These are phyloP conservation scores for Mycena kentingensis DNA, from an alignment of 768 basidiomycete species.

Conservation along the genomic window DNA sequence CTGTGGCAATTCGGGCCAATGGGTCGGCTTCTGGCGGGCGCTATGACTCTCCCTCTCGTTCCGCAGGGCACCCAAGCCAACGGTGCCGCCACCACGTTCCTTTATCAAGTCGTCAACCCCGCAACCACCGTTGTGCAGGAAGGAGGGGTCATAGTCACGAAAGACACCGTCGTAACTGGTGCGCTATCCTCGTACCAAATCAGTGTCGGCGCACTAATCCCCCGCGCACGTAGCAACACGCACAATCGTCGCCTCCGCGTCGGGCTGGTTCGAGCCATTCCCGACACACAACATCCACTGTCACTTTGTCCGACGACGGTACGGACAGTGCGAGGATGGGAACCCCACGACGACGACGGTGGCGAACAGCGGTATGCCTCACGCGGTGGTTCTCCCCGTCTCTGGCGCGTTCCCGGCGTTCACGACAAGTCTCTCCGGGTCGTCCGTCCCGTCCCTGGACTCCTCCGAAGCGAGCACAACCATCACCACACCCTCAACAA, in stretches of 20 bases:
- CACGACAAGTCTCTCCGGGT: no score
- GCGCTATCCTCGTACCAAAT: no score
- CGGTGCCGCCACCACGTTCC: slow-evolving; percentile 2
- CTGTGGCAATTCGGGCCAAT: no score
- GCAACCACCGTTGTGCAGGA: background rate
- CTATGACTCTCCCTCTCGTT: no score
- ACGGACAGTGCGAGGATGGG: background rate
- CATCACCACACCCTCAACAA: no score
- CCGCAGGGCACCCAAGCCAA: background rate
- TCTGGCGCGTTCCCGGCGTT: no score
- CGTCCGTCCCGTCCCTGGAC: no score
- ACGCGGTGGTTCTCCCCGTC: no score
- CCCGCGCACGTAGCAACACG: background rate
- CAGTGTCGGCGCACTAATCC: no score
- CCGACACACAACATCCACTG: background rate
- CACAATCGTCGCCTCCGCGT: slow-evolving; percentile 1
- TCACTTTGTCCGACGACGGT: background rate
- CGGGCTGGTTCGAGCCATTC: background rate
- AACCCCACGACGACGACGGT: background rate
- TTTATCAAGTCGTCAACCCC: slow-evolving; percentile 1
- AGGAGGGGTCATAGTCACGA: background rate
- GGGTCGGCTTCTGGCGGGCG: no score
- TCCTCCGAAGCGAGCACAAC: no score
- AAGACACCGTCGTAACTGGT: no score
- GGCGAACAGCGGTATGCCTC: background rate